phyloP scores from a whole-genome alignment of 2,329 filamentous ascomycete genomes.

The Fusarium udum region DNA sequence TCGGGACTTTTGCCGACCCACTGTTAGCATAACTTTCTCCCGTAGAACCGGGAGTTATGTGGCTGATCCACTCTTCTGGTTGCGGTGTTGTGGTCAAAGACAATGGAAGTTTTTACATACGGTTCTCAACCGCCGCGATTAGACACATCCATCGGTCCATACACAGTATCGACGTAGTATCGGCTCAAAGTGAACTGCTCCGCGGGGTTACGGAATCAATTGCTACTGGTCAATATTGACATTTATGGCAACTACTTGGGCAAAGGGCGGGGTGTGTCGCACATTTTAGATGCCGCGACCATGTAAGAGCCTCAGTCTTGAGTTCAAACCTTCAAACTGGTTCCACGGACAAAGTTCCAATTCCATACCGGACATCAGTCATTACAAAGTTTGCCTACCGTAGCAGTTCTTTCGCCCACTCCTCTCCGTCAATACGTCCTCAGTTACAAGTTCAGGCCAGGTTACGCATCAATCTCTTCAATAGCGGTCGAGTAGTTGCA shows the following conservation, averaged over 20 bases:
- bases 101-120: neutral
- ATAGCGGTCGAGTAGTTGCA: conserved; percentile 9
- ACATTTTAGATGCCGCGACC: conserved; percentile 2
- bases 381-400: neutral
- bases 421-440: neutral
- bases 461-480: neutral
- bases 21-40: conserved; percentile 16
- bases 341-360: neutral
- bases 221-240: conserved; percentile 3
- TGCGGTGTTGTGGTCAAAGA: conserved; percentile 21
- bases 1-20: too few species aligned
- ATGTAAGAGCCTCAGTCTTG: conserved; percentile 19
- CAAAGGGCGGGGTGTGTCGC: conserved; percentile 9
- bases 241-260: conserved; percentile 1
- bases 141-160: neutral
- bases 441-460: neutral
- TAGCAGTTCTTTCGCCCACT: neutral
- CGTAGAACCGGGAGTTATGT: conserved; percentile 4
- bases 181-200: neutral
- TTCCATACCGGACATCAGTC: neutral
- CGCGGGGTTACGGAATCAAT: conserved; percentile 9
- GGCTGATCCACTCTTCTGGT: conserved; percentile 5
- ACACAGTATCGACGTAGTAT: neutral
- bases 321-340: neutral
- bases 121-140: neutral